Evolutionary conservation across 106 monocot species (phyloP), one percentile per base, ranked within the genome.

Genomic region (Dendrobium officinale): DNA sequence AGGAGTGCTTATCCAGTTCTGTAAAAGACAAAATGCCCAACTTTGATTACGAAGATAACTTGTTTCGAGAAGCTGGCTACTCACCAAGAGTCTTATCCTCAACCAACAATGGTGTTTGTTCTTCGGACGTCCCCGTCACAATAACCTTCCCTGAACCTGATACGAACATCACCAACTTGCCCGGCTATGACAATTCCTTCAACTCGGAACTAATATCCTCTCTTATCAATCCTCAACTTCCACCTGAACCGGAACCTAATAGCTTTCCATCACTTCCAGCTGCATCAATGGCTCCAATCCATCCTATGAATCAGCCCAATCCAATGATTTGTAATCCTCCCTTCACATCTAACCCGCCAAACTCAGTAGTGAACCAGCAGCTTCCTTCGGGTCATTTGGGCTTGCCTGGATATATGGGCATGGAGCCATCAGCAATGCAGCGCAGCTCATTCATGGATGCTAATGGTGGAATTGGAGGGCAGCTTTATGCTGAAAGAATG

Each of bases 1-100:
- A 93, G 91, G 95, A 93, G 42, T 86, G 73, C 49, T 80, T 88
- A 56, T 91, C 88, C 7, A 88, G 87, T 77, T 86, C 91, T 9
- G 78, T 92, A 29, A 82, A 84, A 7, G 81, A 82, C 37, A 85
- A 90, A 42, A 80, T 95, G 67, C 77, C 88, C n/a, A 83, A 83
- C 49, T 89, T 92, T 80, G 81, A 81, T 43, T 86, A 90, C 55
- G 93, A 93, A 19, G 86, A 81, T 31, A 80, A 56, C 55, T 78
- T 78, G 20, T 83, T 83, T 6, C 27, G 54, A 33, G 82, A 81
- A 24, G 56, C 64, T 7, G n/a, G 9, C 5, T 11, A 1, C 47
- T 74, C 43, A 82, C 82, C 44, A 66, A 81, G 9, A 83, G 81
- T 22, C 67, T 84, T 67, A 80, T 85, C 80, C 47, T 67, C 45